Evolutionary conservation across 2,329 filamentous ascomycete genomes (phyloP).

Genomic region (Pleurostoma richardsiae): DNA sequence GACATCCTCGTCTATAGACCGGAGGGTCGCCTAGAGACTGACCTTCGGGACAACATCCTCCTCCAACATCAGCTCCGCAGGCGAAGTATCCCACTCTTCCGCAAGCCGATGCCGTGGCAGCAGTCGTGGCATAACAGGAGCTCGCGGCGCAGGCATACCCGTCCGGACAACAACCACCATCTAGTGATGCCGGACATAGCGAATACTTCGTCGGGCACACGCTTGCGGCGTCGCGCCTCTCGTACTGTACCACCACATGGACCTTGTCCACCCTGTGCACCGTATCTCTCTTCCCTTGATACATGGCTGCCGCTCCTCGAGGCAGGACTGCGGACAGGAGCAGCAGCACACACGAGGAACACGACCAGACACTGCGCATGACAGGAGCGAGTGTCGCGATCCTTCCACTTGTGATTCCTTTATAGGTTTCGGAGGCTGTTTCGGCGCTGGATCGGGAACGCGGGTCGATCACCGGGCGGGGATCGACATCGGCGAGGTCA

Average conservation of each 20-base stretch:
- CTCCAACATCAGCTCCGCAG: conserved; percentile 31
- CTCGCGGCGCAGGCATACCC: conserved; percentile 41
- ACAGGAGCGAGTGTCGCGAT: conserved; percentile 1
- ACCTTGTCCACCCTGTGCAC: conserved; percentile 18
- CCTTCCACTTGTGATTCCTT: background rate
- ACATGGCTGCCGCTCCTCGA: conserved; percentile 14
- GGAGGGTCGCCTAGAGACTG: conserved; percentile 8
- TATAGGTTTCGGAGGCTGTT: background rate
- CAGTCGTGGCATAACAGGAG: conserved; percentile 42
- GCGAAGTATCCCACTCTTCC: conserved; percentile 28
- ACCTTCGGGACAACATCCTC: conserved; percentile 23
- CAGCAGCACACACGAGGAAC: conserved; percentile 16
- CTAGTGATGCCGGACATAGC: conserved; percentile 30
- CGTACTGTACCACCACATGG: conserved; percentile 3
- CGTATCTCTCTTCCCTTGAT: conserved; percentile 14
- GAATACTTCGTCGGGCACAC: conserved; percentile 14
- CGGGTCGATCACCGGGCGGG: conserved; percentile 1
- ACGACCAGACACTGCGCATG: conserved; percentile 18
- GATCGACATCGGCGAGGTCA: background rate
- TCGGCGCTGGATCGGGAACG: background rate
- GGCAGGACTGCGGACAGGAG: conserved; percentile 15
- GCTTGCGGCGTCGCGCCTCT: conserved; percentile 2
- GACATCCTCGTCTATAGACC: conserved; percentile 13
- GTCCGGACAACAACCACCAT: conserved; percentile 42
- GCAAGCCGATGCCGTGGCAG: conserved; percentile 31